A percentile compares a stretch with the other conserved stretches of the same genome.
Evolutionary conservation across 768 basidiomycete species (phyloP).

Genomic region (Suillus subaureus): DNA sequence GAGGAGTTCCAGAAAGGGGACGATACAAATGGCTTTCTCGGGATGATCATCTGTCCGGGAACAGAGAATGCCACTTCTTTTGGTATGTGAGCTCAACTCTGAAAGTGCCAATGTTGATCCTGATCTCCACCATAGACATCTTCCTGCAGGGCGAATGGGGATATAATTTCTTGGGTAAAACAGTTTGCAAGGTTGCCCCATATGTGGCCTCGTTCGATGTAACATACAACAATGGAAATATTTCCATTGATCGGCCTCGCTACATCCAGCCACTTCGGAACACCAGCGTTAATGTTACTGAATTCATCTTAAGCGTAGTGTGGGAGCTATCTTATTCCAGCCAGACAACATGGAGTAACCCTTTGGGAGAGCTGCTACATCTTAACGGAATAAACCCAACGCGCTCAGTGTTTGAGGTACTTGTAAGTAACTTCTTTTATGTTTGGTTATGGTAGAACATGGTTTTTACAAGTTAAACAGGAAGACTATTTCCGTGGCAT

Average conservation of each 20-base stretch:
- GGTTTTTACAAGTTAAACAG: not conserved
- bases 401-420: not conserved
- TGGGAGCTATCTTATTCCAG: not conserved
- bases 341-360: not conserved
- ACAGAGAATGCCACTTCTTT: not conserved
- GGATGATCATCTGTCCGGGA: not conserved
- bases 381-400: not conserved
- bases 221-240: not conserved
- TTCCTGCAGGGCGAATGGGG: not conserved
- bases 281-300: not conserved
- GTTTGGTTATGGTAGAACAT: not conserved
- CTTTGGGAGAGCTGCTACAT: not conserved
- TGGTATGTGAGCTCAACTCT: not conserved
- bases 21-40: not conserved
- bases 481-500: constrained; percentile 10
- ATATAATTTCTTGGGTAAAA: not conserved
- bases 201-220: not conserved
- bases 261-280: not conserved
- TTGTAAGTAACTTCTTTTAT: not conserved
- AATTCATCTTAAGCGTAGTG: not conserved
- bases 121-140: not conserved
- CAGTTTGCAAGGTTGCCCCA: not conserved
- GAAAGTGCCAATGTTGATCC: not conserved
- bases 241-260: not conserved
- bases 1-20: not conserved